Evolutionary conservation across 176 grass and related monocot species (phyloP).

Genomic region (Eleusine indica): DNA sequence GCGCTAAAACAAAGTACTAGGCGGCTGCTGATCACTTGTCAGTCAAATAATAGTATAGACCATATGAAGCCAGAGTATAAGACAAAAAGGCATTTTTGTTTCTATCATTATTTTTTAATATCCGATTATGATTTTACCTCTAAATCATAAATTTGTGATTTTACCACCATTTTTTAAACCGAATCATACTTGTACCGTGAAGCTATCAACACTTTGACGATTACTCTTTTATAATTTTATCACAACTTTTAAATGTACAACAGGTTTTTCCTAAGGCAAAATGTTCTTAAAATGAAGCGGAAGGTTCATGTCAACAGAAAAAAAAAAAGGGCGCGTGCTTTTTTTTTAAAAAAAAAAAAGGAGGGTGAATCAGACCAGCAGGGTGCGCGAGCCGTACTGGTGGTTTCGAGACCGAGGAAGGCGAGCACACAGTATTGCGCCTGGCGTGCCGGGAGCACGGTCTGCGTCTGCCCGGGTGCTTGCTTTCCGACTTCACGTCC

Average conservation of each 20-base stretch:
- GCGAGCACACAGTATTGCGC: slow-evolving; percentile 10
- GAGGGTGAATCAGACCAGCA: neutral
- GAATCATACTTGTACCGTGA: no score
- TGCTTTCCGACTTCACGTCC: neutral
- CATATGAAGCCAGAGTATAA: neutral
- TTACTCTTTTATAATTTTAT: no score
- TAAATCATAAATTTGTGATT: no score
- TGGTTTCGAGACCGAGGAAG: neutral
- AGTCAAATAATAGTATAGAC: neutral
- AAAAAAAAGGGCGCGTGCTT: neutral
- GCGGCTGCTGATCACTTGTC: neutral
- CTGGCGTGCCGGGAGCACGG: neutral
- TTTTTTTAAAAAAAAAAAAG: neutral
- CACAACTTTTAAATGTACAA: no score
- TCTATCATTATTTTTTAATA: no score
- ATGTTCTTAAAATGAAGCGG: neutral
- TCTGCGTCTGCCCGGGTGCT: neutral
- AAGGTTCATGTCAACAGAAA: neutral
- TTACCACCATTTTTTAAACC: no score
- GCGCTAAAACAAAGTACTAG: neutral
- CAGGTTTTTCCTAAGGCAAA: neutral
- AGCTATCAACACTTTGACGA: no score
- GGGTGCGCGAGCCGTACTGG: neutral
- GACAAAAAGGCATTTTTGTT: no score
- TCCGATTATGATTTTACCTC: no score